Percentiles rank a stretch among this genome's conserved stretches.
Conservation (phyloP, 2,329 filamentous ascomycete species). For the Penicillium expansum region DNA sequence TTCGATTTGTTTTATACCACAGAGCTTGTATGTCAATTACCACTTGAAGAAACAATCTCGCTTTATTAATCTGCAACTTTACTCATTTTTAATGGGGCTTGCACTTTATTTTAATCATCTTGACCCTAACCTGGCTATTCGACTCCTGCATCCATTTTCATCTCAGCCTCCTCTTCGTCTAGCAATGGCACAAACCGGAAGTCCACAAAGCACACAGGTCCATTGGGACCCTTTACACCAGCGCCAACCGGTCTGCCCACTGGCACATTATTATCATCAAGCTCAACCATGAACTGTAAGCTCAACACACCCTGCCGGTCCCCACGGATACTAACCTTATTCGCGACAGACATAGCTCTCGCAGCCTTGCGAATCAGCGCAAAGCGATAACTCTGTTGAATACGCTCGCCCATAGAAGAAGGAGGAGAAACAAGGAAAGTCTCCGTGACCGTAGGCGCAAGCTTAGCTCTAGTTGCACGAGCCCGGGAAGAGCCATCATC, state of each 20-base stretch:
- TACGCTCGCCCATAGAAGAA: conserved; percentile 56
- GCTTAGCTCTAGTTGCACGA: conserved; percentile 34
- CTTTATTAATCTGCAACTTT: neutral
- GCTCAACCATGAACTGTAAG: conserved; percentile 93
- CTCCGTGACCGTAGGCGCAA: conserved; percentile 47
- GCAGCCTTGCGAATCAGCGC: conserved; percentile 78
- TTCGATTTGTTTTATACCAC: neutral
- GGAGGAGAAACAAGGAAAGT: conserved; percentile 56
- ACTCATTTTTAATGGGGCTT: neutral
- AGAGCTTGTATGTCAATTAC: neutral
- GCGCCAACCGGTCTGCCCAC: conserved; percentile 23
- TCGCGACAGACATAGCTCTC: conserved; percentile 89
- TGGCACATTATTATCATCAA: conserved; percentile 57
- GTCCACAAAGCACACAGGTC: conserved; percentile 47
- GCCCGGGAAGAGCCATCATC: conserved; percentile 38
- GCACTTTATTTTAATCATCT: neutral
- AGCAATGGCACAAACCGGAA: conserved; percentile 48
- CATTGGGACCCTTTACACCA: conserved; percentile 22
- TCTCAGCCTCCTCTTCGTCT: conserved; percentile 40
- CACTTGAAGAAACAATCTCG: neutral
- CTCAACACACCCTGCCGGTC: conserved; percentile 89
- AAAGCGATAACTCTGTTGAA: conserved; percentile 83
- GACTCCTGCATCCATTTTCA: conserved; percentile 16
- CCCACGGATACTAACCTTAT: conserved; percentile 85
- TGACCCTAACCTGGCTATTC: conserved; percentile 4